Base-by-base conservation (phyloP, 805 yeast species). In the Pichia gijzeniarum region DNA sequence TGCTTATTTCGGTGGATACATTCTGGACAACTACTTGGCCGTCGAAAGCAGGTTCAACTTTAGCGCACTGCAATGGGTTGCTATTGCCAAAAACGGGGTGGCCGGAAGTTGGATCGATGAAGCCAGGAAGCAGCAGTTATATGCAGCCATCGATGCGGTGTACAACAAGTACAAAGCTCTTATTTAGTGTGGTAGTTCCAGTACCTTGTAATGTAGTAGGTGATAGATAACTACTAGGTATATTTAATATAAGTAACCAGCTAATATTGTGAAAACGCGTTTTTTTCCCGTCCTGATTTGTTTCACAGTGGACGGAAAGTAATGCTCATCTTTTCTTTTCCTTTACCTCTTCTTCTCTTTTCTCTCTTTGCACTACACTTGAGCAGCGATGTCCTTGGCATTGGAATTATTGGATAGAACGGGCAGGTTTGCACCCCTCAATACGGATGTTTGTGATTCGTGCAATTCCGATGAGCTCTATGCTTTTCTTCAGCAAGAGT, bases 1-100 rank as follows among this genome's bases (percentile, higher is more conserved):
- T 34, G 85, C 93, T 3, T 85, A 85, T 61, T 85, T 85, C 59
- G 91, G 91, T 40, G 91, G 88, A n/a, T 85, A 84, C 63, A 78
- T 85, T 52, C 66, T 85, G 52, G 91, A 85, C 58, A 85, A 85
- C 63, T 85, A 85, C 62, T 58, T 74, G 27, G 75, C 74, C 32
- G 85, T 84, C 25, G 85, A 84, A 50, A 69, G 76, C 44, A 70
- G 74, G 51, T 85, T 85, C 62, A 79, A 80, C 5, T 80, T 86
- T 65, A 67, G 73, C 38, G 58, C 73, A 45, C 65, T 71, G 14
- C 74, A 78, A 38, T 86, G 93, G 93, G 68, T 70, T 40, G 61
- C 56, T 44, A 77, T 85, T 53, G 87, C 86, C 3, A 65, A 68
- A 52, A 80, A 82, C 56, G 76, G 82, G 42, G 82, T 85, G 52